Conservation (phyloP, 2,329 filamentous ascomycete genomes). For the Epichloe sibirici region DNA sequence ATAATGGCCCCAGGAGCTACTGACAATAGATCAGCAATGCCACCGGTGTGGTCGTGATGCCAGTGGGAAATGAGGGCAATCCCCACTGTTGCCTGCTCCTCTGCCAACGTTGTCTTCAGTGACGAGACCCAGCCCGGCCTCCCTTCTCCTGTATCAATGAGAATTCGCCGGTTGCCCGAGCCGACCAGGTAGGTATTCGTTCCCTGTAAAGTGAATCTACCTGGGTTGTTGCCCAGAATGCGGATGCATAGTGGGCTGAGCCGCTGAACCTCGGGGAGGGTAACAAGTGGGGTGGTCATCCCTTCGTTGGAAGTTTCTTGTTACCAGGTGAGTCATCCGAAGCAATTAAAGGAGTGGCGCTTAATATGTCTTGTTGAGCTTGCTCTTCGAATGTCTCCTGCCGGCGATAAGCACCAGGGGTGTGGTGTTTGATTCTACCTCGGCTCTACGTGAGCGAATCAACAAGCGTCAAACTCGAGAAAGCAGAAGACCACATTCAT, state of each 20-base stretch:
- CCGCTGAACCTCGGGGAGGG: constrained; percentile 62
- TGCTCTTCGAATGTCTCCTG: too few relatives aligned
- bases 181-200: constrained; percentile 95
- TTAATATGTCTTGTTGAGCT: too few relatives aligned
- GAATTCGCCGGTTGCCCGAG: constrained; percentile 55
- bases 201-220: constrained; percentile 64
- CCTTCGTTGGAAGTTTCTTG: not conserved
- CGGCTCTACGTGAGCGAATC: too few relatives aligned
- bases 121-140: constrained; percentile 57
- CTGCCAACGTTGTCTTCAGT: constrained; percentile 49
- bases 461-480: too few relatives aligned
- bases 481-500: too few relatives aligned
- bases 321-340: not conserved
- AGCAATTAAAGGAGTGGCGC: not conserved
- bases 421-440: not conserved
- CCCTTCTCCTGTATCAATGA: constrained; percentile 88
- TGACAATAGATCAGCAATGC: constrained; percentile 55
- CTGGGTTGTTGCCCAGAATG: constrained; percentile 81
- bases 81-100: constrained; percentile 58
- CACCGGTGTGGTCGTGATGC: constrained; percentile 78
- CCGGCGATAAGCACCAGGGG: not conserved
- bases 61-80: constrained; percentile 75
- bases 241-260: constrained; percentile 69
- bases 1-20: constrained; percentile 51
- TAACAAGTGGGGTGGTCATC: constrained; percentile 29